These are phyloP conservation scores for Krasilnikovozyma curviuscula DNA, from an alignment of 768 basidiomycete species.

Conservation along the genomic window DNA sequence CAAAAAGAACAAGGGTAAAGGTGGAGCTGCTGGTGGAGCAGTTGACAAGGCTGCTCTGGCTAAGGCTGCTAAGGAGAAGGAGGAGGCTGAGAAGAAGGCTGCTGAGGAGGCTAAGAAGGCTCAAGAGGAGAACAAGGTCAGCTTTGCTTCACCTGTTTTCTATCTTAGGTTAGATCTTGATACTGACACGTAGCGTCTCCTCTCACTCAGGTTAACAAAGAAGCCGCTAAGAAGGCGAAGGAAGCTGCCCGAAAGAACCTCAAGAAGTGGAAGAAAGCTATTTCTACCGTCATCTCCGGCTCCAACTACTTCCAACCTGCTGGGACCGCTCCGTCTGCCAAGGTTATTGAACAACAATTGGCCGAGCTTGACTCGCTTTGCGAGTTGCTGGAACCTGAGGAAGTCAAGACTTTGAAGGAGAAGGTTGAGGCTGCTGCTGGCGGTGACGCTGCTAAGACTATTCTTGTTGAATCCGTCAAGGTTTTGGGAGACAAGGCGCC, in stretches of 20 bases:
- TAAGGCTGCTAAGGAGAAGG: conserved; percentile 42
- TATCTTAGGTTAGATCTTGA: no score
- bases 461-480: conserved; percentile 18
- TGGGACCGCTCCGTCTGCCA: conserved; percentile 25
- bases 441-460: conserved; percentile 23
- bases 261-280: conserved; percentile 40
- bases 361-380: conserved; percentile 28
- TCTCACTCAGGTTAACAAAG: conserved; percentile 18
- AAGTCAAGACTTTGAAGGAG: conserved; percentile 27
- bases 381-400: conserved; percentile 28
- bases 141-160: background rate
- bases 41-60: conserved; percentile 19
- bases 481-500: conserved; percentile 19
- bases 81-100: conserved; percentile 37
- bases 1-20: conserved; percentile 46
- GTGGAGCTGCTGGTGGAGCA: conserved; percentile 25
- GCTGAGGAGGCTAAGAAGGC: conserved; percentile 35
- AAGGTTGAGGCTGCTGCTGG: conserved; percentile 27
- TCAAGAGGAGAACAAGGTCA: conserved; percentile 11
- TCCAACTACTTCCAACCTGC: conserved; percentile 31
- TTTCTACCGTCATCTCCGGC: conserved; percentile 26
- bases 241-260: conserved; percentile 36
- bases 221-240: conserved; percentile 44
- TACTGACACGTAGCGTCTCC: no score
- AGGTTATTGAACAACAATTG: conserved; percentile 28